Conservation (phyloP, 1,284 basidiomycete species). For the Ganoderma lucidum region DNA sequence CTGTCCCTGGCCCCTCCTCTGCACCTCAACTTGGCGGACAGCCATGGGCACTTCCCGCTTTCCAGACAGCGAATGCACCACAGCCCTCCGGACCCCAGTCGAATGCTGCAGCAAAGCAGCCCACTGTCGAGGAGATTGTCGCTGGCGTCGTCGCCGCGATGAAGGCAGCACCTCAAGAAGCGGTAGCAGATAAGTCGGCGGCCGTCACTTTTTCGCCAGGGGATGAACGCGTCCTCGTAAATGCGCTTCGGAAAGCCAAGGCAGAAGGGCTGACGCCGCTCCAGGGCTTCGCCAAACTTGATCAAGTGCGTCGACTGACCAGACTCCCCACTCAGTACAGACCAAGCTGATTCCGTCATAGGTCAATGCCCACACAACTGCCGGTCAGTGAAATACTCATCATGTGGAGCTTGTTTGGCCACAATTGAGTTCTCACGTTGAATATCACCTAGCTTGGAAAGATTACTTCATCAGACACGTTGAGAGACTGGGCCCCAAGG, state of each 20-base stretch:
- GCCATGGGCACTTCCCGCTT: not conserved
- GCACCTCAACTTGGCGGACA: not conserved
- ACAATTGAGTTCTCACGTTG: not conserved
- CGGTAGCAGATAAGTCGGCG: not conserved
- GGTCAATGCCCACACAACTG: conserved; percentile 21
- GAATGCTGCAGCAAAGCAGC: not conserved
- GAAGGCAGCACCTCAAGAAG: not conserved
- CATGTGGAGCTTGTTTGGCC: not conserved
- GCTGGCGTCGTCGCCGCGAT: not conserved
- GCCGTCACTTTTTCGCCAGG: not conserved
- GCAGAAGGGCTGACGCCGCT: conserved; percentile 10
- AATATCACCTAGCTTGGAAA: conserved; percentile 11
- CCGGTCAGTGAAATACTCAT: conserved; percentile 11
- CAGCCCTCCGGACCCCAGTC: not conserved
- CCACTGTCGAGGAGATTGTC: conserved; percentile 1
- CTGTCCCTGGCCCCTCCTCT: not conserved
- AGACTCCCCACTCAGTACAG: too few relatives aligned
- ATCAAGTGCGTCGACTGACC: conserved; percentile 15
- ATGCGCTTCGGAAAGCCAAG: conserved; percentile 16
- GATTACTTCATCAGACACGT: conserved; percentile 15
- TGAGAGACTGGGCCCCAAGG: conserved; percentile 8
- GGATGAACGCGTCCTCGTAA: conserved; percentile 21
- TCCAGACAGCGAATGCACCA: not conserved
- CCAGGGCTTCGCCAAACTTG: conserved; percentile 21
- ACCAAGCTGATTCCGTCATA: not conserved